Conservation (phyloP, 164 flowering plant species). For the Stephania japonica region DNA sequence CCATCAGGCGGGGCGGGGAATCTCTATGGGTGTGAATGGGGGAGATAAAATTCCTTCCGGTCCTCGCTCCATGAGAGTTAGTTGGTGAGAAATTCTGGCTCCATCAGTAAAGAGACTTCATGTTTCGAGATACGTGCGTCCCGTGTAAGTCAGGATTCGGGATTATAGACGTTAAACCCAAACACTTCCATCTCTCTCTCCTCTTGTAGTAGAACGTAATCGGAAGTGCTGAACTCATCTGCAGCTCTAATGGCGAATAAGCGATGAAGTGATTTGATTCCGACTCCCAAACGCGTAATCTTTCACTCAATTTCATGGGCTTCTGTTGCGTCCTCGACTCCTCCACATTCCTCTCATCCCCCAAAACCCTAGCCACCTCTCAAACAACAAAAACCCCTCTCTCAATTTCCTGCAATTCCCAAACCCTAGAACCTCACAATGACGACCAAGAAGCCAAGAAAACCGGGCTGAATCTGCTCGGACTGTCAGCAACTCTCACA, state of each 20-base stretch:
- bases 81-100: no score
- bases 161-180: no score
- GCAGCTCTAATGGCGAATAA: background rate
- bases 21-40: no score
- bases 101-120: no score
- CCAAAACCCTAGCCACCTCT: conserved; percentile 2
- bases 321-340: conserved; percentile 8
- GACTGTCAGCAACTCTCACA: conserved; percentile 57
- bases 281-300: background rate
- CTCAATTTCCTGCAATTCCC: conserved; percentile 12
- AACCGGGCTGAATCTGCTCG: conserved; percentile 27
- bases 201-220: background rate
- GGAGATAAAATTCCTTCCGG: no score
- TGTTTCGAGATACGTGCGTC: no score
- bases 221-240: background rate
- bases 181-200: no score
- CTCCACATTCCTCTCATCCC: conserved; percentile 4
- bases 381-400: conserved; percentile 1
- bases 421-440: background rate
- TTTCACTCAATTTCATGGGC: conserved; percentile 12
- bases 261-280: conserved; percentile 6
- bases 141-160: no score
- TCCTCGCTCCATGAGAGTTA: no score
- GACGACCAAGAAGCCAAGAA: conserved; percentile 14
- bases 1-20: no score